Percentiles rank a stretch among this genome's conserved stretches.
These are phyloP conservation scores for Boletus eberwhitei DNA, from an alignment of 768 basidiomycete species.

Conservation along the genomic window DNA sequence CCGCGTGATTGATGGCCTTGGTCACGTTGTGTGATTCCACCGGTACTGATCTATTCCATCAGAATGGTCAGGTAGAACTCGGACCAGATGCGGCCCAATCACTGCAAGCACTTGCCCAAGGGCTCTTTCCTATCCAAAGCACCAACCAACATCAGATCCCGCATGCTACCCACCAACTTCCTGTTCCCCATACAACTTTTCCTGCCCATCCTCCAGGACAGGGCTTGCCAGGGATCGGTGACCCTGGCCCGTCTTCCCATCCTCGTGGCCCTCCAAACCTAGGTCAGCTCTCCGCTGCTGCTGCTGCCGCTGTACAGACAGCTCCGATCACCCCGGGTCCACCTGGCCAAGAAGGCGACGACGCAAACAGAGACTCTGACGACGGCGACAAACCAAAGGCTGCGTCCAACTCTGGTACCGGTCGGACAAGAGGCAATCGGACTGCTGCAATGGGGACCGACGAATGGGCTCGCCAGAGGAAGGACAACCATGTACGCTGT, in stretches of 20 bases:
- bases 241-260: constrained; percentile 72
- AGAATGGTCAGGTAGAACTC: constrained; percentile 49
- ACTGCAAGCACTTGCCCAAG: constrained; percentile 51
- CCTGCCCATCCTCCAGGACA: constrained; percentile 22
- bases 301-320: constrained; percentile 45
- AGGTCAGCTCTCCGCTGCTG: constrained; percentile 50
- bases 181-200: constrained; percentile 41
- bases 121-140: constrained; percentile 28
- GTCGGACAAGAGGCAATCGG: constrained; percentile 50
- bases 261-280: constrained; percentile 65
- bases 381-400: constrained; percentile 24
- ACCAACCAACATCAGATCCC: constrained; percentile 32
- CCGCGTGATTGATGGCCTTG: constrained; percentile 26
- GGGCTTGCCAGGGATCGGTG: constrained; percentile 53
- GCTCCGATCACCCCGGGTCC: constrained; percentile 16
- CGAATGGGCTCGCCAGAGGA: constrained; percentile 77
- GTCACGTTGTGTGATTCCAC: constrained; percentile 20
- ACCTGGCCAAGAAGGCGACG: constrained; percentile 20
- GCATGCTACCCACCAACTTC: constrained; percentile 19
- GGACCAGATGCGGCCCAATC: constrained; percentile 64
- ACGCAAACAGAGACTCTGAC: constrained; percentile 26
- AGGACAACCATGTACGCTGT: constrained; percentile 74
- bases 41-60: not conserved
- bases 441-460: constrained; percentile 66
- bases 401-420: constrained; percentile 29